phyloP scores from a whole-genome alignment of 2,329 filamentous ascomycete genomes.

The Ophiobolus disseminans region DNA sequence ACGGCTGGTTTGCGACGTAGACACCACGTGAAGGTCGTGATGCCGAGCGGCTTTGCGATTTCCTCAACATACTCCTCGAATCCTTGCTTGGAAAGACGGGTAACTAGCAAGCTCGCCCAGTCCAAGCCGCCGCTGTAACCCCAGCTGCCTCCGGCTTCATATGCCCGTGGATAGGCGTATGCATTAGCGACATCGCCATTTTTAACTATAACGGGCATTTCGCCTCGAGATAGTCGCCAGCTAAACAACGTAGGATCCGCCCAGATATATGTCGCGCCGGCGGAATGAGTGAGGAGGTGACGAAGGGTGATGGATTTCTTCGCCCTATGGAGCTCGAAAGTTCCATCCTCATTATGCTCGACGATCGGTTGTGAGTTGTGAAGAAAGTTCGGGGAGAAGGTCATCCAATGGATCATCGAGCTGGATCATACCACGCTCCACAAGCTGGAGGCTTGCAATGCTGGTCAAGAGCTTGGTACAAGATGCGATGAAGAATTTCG shows the following conservation, averaged over 20 bases:
- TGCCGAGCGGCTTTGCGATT: constrained; percentile 53
- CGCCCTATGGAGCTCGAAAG: constrained; percentile 12
- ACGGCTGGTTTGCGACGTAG: constrained; percentile 22
- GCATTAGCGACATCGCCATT: constrained; percentile 31
- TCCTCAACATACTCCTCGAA: constrained; percentile 54
- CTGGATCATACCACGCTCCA: constrained; percentile 35
- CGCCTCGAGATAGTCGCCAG: constrained; percentile 51
- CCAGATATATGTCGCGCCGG: constrained; percentile 55
- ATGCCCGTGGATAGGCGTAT: constrained; percentile 41
- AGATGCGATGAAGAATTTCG: constrained; percentile 57
- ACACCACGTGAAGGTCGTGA: constrained; percentile 37
- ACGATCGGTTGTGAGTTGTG: constrained; percentile 23
- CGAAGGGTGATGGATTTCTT: constrained; percentile 29
- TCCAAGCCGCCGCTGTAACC: constrained; percentile 57
- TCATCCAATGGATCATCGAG: constrained; percentile 36
- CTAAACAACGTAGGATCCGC: constrained; percentile 49
- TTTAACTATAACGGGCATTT: constrained; percentile 7
- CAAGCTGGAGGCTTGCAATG: constrained; percentile 38
- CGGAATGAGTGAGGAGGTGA: constrained; percentile 59
- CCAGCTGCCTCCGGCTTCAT: constrained; percentile 55
- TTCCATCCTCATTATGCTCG: neutral
- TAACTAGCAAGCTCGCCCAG: constrained; percentile 57
- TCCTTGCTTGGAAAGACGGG: constrained; percentile 46
- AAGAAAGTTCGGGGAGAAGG: constrained; percentile 29
- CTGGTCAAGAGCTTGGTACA: constrained; percentile 42